Conservation (phyloP, 2,329 filamentous ascomycete genomes). For the Didymella sp. region DNA sequence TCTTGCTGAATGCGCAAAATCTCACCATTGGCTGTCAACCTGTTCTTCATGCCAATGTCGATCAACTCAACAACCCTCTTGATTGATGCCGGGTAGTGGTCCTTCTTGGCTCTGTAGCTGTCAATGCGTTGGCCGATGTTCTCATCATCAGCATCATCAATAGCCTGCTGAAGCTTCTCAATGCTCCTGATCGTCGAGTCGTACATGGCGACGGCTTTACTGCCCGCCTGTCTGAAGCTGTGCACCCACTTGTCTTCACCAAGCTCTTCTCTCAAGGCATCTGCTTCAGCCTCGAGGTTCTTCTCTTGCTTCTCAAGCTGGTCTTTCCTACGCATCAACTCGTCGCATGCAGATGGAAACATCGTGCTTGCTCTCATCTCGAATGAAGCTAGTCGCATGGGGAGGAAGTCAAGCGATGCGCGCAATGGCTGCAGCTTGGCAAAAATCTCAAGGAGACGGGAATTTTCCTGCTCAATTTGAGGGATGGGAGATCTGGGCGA, state of each 20-base stretch:
- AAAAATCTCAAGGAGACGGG: slow-evolving; percentile 85
- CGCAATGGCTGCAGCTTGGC: slow-evolving; percentile 93
- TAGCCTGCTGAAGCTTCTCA: slow-evolving; percentile 77
- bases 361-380: slow-evolving; percentile 75
- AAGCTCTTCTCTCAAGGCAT: slow-evolving; percentile 82
- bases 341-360: slow-evolving; percentile 90
- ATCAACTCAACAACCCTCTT: slow-evolving; percentile 91
- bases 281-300: slow-evolving; percentile 87
- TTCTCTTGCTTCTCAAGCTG: slow-evolving; percentile 85
- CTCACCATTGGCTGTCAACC: slow-evolving; percentile 96
- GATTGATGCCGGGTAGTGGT: slow-evolving; percentile 92
- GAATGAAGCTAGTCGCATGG: slow-evolving; percentile 91
- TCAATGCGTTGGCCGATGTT: slow-evolving; percentile 72
- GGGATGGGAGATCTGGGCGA: slow-evolving; percentile 67
- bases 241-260: slow-evolving; percentile 96
- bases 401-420: slow-evolving; percentile 92
- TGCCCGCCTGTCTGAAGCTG: slow-evolving; percentile 90
- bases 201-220: slow-evolving; percentile 95
- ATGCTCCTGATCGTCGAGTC: slow-evolving; percentile 92
- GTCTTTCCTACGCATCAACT: slow-evolving; percentile 77
- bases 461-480: slow-evolving; percentile 75
- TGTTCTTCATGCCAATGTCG: slow-evolving; percentile 91
- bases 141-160: slow-evolving; percentile 76
- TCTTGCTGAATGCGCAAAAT: slow-evolving; percentile 86
- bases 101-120: slow-evolving; percentile 92